Base-by-base conservation (phyloP, 345 rosid species). In the Salix brachista region DNA sequence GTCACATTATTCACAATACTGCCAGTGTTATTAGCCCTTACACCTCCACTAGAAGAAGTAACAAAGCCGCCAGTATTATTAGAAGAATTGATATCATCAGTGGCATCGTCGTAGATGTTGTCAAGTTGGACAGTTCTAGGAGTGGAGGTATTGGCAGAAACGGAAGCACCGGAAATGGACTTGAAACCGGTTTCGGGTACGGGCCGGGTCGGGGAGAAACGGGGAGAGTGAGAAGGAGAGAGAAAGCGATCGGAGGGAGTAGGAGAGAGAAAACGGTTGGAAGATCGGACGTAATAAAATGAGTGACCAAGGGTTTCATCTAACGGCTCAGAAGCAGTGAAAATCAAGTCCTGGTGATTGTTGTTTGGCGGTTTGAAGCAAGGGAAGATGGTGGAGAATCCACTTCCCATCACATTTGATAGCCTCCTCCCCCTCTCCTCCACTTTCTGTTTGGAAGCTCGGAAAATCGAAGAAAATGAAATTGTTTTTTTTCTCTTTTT, bases 361-460 rank as follows among this genome's bases (percentile, higher is more conserved):
- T 61, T 61, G 75, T 64, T 25, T 72, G 60, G 81, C 56, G 91
- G 90, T 65, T 85, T 90, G 78, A 92, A 81, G 84, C 99, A 95
- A 78, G 95, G 91, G 67, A 84, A 75, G 87, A 89, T 48, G 74
- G 89, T 81, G 79, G 96, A 95, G 82, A 93, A 83, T 83, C 97
- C 94, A 83, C 93, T 89, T 83, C 99, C 99, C 99, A 95, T 95
- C 96, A 90, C 99, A 95, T 90, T 93, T 90, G 96, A 87, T 77
- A n/a, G 25, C 42, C 46, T 42, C 30, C 46, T 69, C 50, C 23
- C 18, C 26, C 67, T 65, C 17, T 23, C 44, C 4, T 82, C 81
- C 89, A 62, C 77, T 32, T 79, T 78, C 83, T 37, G 69, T 61
- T 77, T 66, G 81, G 76, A 21, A 21, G 70, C 21, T 76, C 65